Conservation (phyloP, 2,329 filamentous ascomycete genomes). For the Colletotrichum plurivorum region DNA sequence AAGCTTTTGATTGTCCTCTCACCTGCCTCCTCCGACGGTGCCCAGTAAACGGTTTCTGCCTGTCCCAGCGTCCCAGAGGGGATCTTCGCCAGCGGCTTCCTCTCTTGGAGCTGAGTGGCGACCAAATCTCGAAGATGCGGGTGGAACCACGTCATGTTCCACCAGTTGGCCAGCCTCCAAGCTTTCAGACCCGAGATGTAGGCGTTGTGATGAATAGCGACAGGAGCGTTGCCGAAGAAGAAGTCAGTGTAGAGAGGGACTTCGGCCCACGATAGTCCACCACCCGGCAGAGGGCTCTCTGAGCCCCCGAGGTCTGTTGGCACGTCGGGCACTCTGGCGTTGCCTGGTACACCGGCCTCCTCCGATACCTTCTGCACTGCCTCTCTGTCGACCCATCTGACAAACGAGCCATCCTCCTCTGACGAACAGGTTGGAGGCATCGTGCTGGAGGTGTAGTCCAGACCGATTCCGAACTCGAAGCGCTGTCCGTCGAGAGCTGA, state of each 20-base stretch:
- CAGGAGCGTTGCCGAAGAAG: conserved; percentile 52
- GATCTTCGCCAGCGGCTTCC: conserved; percentile 43
- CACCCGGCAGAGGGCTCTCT: conserved; percentile 39
- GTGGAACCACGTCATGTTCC: conserved; percentile 54
- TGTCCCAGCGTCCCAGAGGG: conserved; percentile 7
- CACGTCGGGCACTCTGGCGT: conserved; percentile 47
- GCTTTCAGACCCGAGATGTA: conserved; percentile 50
- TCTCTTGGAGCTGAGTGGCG: conserved; percentile 41
- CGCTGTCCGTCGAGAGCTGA: conserved; percentile 45
- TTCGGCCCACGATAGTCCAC: conserved; percentile 45
- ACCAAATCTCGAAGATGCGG: conserved; percentile 49
- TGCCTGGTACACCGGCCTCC: conserved; percentile 49
- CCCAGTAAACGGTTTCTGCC: conserved; percentile 44
- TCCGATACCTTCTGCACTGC: conserved; percentile 44
- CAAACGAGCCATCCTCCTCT: conserved; percentile 54
- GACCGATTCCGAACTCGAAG: conserved; percentile 56
- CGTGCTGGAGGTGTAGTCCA: conserved; percentile 55
- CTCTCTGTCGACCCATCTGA: conserved; percentile 46
- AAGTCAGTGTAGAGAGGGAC: conserved; percentile 54
- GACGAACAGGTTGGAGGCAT: conserved; percentile 54
- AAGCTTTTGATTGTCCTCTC: background rate
- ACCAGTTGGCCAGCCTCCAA: conserved; percentile 51
- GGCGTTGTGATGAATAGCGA: conserved; percentile 56
- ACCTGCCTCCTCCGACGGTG: conserved; percentile 41
- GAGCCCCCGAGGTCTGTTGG: conserved; percentile 46